Percentiles rank a stretch among this genome's conserved stretches.
Conservation (phyloP, 768 basidiomycete genomes). For the Tubosaeta sp. region DNA sequence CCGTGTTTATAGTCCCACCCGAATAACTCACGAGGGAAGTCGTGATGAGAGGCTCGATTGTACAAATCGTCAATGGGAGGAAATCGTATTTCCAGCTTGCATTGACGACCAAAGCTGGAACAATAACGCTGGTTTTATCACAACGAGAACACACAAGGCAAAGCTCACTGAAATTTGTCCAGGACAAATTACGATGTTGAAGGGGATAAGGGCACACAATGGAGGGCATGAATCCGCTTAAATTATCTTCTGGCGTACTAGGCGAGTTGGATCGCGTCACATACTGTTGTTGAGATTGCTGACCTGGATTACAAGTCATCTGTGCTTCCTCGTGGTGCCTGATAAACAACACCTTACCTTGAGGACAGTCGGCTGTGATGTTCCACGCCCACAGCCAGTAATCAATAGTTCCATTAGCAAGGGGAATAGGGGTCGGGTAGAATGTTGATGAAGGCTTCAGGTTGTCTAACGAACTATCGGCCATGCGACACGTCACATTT, state of each 20-base stretch:
- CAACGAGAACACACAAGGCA: not conserved
- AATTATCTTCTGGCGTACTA: not conserved
- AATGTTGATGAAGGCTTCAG: not conserved
- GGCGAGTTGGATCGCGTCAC: not conserved
- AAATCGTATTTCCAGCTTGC: slow-evolving; percentile 1
- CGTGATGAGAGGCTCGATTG: slow-evolving; percentile 6
- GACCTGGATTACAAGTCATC: not conserved
- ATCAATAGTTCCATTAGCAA: not conserved
- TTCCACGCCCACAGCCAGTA: not conserved
- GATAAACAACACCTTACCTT: not conserved
- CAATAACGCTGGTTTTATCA: not conserved
- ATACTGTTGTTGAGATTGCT: not conserved
- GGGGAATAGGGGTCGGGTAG: not conserved
- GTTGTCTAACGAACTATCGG: not conserved
- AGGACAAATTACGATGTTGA: not conserved
- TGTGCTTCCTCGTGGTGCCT: not conserved
- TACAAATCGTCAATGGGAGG: slow-evolving; percentile 8
- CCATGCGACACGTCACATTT: slow-evolving; percentile 3
- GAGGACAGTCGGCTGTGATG: not conserved
- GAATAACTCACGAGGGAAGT: slow-evolving; percentile 2
- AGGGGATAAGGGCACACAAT: slow-evolving; percentile 8
- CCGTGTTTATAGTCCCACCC: not conserved
- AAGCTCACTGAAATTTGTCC: not conserved
- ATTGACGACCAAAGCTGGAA: no score
- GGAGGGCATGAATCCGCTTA: not conserved